phyloP scores from a whole-genome alignment of 2,329 filamentous ascomycete species.

The Colletotrichum somersetense region DNA sequence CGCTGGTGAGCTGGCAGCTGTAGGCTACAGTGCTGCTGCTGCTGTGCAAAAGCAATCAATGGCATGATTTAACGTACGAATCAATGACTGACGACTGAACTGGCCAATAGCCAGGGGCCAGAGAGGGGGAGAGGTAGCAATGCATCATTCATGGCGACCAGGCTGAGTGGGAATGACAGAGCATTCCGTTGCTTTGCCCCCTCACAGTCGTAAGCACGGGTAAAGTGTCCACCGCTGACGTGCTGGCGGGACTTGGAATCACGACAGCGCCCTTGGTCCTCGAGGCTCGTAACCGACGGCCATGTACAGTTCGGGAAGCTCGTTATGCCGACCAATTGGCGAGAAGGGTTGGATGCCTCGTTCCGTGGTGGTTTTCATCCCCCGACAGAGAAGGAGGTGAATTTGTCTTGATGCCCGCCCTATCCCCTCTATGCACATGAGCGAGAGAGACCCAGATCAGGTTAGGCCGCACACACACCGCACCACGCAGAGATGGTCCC shows the following conservation, averaged over 20 bases:
- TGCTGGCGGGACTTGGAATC: background rate
- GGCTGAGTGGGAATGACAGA: constrained; percentile 10
- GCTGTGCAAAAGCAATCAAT: constrained; percentile 7
- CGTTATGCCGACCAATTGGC: background rate
- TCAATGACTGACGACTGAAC: background rate
- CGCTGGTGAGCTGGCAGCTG: constrained; percentile 14
- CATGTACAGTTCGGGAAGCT: constrained; percentile 23
- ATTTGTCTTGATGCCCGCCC: background rate
- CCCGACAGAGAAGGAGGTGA: constrained; percentile 10
- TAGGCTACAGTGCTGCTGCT: constrained; percentile 5
- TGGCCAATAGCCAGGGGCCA: background rate
- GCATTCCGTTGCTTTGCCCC: background rate
- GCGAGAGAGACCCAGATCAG: constrained; percentile 1
- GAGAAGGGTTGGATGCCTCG: background rate
- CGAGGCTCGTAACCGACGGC: background rate
- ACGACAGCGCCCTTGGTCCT: background rate
- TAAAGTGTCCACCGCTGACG: background rate
- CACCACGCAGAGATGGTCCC: background rate
- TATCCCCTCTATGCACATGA: background rate
- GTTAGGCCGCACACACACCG: background rate
- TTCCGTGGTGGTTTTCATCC: background rate
- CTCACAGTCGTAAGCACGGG: background rate
- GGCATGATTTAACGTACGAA: constrained; percentile 9
- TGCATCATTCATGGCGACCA: background rate
- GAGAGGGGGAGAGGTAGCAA: too few species aligned